phyloP scores from a whole-genome alignment of 1,139 yeast species.

The Arxiozyma bovina region DNA sequence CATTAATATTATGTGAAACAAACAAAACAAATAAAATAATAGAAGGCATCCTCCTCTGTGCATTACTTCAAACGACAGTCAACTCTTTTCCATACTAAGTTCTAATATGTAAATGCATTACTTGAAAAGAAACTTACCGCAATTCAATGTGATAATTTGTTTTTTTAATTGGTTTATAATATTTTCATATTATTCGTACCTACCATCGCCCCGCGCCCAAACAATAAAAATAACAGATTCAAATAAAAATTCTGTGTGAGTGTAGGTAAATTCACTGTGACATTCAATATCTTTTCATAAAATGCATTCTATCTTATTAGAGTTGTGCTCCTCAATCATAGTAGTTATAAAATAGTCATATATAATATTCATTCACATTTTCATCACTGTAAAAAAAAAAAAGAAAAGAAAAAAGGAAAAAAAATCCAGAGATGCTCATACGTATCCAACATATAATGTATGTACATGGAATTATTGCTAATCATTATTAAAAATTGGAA shows the following conservation, averaged over 20 bases:
- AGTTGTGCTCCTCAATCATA: not conserved
- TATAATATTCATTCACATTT: slow-evolving; percentile 2
- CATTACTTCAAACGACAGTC: not conserved
- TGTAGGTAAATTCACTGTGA: not conserved
- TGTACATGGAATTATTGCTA: not conserved
- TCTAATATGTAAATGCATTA: not conserved
- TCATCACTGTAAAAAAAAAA: slow-evolving; percentile 2
- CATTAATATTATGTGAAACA: not conserved
- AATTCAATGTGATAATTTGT: not conserved
- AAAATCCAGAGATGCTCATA: not conserved
- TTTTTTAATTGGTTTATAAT: too few species aligned
- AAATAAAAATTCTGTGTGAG: not conserved
- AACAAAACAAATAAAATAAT: too few species aligned
- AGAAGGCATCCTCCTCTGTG: not conserved
- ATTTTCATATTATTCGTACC: too few species aligned
- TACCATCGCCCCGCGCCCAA: not conserved
- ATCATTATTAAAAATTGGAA: not conserved
- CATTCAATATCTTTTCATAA: not conserved
- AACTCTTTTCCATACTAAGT: not conserved
- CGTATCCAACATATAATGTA: not conserved
- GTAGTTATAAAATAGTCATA: not conserved
- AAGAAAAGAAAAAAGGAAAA: slow-evolving; percentile 1
- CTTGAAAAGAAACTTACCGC: not conserved
- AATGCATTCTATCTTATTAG: not conserved
- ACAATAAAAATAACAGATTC: too few species aligned